A percentile compares a stretch with the other conserved stretches of the same genome.
These are phyloP conservation scores for Wickerhamiella sergipiensis DNA, from an alignment of 805 yeast species.

Conservation along the genomic window DNA sequence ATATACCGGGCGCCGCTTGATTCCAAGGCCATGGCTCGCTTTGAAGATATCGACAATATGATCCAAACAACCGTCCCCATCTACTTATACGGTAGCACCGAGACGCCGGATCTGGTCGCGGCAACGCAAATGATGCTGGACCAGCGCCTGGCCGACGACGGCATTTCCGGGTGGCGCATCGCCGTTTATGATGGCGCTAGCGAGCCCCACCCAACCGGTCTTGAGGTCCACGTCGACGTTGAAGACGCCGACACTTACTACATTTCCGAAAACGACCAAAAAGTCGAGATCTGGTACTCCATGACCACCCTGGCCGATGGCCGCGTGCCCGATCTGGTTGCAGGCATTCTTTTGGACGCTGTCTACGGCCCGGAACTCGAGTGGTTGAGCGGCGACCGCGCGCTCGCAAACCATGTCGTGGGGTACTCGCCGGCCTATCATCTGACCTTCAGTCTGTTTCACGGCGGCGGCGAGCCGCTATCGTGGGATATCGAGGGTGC, in stretches of 20 bases:
- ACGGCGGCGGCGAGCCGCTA: constrained; percentile 43
- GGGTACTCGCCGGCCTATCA: constrained; percentile 56
- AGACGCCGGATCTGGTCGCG: constrained; percentile 52
- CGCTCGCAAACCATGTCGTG: constrained; percentile 26
- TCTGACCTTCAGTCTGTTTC: constrained; percentile 58
- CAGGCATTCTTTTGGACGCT: constrained; percentile 38
- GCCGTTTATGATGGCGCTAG: constrained; percentile 16
- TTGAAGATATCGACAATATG: constrained; percentile 20
- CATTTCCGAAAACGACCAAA: constrained; percentile 29
- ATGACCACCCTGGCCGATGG: constrained; percentile 37
- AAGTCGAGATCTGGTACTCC: constrained; percentile 31
- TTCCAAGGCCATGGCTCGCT: constrained; percentile 27
- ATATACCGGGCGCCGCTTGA: constrained; percentile 53
- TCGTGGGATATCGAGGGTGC: constrained; percentile 61
- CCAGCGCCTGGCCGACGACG: constrained; percentile 24
- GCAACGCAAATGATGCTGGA: constrained; percentile 39
- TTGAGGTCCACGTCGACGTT: constrained; percentile 30
- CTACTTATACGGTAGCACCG: constrained; percentile 30
- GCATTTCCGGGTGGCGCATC: constrained; percentile 21
- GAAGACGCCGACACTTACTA: constrained; percentile 31
- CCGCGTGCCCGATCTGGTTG: constrained; percentile 47
- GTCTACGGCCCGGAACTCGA: constrained; percentile 32
- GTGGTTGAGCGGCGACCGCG: constrained; percentile 16
- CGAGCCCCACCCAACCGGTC: constrained; percentile 12
- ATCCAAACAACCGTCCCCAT: constrained; percentile 20